Evolutionary conservation across 1,139 yeast genomes (phyloP), one percentile per base, ranked within the genome.

Genomic region (Candida labiduridarum): DNA sequence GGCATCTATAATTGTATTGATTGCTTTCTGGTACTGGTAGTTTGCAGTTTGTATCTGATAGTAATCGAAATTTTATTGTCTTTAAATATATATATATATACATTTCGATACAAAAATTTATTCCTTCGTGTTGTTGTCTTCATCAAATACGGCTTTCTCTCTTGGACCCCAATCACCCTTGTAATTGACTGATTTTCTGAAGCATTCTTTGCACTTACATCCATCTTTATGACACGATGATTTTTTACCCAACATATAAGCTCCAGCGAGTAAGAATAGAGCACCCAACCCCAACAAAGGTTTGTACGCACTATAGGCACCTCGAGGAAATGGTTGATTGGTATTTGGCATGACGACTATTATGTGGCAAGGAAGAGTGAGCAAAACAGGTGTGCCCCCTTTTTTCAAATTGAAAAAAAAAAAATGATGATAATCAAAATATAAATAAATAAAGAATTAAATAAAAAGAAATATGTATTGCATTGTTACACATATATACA

Each of bases 211-310:
- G 14, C 44, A 41, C 15, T 16, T 14, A 9, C 44, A 41, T 29
- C 34, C 44, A 29, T 19, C 22, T 29, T 41, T 27, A 30, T 41
- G 44, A 7, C 27, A 16, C 10, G 29, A 29, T 2, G 44, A 29
- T 15, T 16, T 39, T 39, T 33, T 45, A 40, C 35, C 39, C 3
- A 45, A 6, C 15, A 39, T 29, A 40, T 38, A 45, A 3, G 48
- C 48, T n/a, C 44, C 48, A 10, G 31, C 44, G 27, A 40, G 18
- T 30, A 45, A 27, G 3, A 39, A 18, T 9, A 39, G 3, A 7
- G 44, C 44, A n/a, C 22, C 31, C 10, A 46, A 35, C 19, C 51
- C 56, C 9, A 54, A 47, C 63, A 62, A 58, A 0, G 62, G 59
- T 30, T 57, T 59, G 44, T 41, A 41, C 2, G 25, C 27, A 12